These are phyloP conservation scores for Rosa lucieae DNA, from an alignment of 306 rosid species.

Conservation along the genomic window DNA sequence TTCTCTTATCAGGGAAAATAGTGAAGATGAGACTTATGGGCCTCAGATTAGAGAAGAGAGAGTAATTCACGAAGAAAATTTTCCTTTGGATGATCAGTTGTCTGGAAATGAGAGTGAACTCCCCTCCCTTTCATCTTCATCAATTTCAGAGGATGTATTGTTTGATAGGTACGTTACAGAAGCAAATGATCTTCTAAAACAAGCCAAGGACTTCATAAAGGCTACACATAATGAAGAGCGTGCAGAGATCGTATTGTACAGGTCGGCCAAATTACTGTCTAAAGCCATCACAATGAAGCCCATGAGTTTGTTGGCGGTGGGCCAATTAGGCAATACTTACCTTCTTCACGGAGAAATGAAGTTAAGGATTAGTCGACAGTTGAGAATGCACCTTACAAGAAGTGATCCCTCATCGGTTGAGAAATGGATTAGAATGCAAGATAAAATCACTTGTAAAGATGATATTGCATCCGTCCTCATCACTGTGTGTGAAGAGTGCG, in stretches of 20 bases:
- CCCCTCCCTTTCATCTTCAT: conserved; percentile 48
- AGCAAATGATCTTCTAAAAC: conserved; percentile 68
- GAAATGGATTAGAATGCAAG: conserved; percentile 47
- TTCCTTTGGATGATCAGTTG: conserved; percentile 28
- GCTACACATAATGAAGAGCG: conserved; percentile 49
- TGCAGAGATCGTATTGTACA: conserved; percentile 69
- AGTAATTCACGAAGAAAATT: conserved; percentile 26
- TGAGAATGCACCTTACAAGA: conserved; percentile 66
- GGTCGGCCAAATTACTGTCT: conserved; percentile 70
- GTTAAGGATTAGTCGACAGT: conserved; percentile 73
- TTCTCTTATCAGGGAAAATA: conserved; percentile 31
- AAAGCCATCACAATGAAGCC: conserved; percentile 83
- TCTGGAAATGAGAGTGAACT: conserved; percentile 43
- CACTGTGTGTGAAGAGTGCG: conserved; percentile 85
- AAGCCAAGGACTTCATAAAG: conserved; percentile 70
- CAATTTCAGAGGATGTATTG: conserved; percentile 60
- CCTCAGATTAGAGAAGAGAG: conserved; percentile 36
- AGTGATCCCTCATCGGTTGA: conserved; percentile 38
- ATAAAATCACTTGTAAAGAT: conserved; percentile 47
- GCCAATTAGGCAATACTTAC: conserved; percentile 81
- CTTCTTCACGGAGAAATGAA: conserved; percentile 97
- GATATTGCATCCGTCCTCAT: conserved; percentile 65
- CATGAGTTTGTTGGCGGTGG: conserved; percentile 90
- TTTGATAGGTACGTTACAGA: conserved; percentile 73
- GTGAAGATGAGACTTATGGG: conserved; percentile 30